phyloP scores from a whole-genome alignment of 306 rosid genomes.

The Rosa multiflora region DNA sequence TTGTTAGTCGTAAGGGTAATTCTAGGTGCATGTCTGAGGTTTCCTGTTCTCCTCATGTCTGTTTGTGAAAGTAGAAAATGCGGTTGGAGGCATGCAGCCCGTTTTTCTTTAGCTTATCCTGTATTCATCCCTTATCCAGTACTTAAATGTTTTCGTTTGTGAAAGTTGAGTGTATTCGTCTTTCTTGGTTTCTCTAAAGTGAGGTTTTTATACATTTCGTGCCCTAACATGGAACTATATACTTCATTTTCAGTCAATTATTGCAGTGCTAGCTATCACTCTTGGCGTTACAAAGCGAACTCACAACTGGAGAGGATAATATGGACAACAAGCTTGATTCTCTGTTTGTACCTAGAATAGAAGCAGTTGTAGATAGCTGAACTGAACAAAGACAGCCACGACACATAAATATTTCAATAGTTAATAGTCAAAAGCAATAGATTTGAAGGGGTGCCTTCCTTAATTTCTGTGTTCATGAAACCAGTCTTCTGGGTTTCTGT shows the following conservation, averaged over 20 bases:
- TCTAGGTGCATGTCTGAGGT: not conserved
- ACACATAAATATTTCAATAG: no score
- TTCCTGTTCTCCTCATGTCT: not conserved
- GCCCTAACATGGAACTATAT: conserved; percentile 16
- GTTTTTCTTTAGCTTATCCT: not conserved
- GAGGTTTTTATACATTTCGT: not conserved
- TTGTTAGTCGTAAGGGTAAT: not conserved
- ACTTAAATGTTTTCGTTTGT: not conserved
- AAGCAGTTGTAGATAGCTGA: no score
- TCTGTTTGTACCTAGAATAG: no score
- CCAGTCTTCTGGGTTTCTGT: no score
- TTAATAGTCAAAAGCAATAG: no score
- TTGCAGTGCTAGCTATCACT: conserved; percentile 48
- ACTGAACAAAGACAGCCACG: no score
- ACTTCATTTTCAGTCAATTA: conserved; percentile 44
- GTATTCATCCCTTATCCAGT: not conserved
- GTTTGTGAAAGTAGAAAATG: not conserved
- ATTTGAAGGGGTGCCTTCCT: no score
- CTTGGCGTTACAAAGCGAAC: conserved; percentile 43
- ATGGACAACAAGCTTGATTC: not conserved
- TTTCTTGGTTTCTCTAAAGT: not conserved
- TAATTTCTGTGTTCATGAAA: no score
- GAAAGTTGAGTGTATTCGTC: not conserved
- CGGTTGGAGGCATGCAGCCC: not conserved
- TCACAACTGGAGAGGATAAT: conserved; percentile 35